These are phyloP conservation scores for Clathrus columnatus DNA, from an alignment of 768 basidiomycete species.

Conservation along the genomic window DNA sequence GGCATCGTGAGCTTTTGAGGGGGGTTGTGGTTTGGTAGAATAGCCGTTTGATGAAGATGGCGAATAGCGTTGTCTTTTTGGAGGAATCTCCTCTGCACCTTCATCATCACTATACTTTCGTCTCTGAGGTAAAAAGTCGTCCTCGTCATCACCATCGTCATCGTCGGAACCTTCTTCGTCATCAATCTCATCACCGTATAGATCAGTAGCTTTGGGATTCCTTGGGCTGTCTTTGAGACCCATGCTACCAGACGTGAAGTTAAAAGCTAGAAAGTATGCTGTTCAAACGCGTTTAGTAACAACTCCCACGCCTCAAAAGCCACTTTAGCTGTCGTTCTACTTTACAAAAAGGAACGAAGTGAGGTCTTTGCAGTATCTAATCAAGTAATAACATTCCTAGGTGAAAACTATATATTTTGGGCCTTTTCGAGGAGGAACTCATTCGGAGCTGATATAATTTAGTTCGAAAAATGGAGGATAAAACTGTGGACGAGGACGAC, in stretches of 20 bases:
- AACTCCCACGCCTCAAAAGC: too few species aligned
- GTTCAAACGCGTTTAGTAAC: too few species aligned
- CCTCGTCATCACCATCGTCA: slow-evolving; percentile 24
- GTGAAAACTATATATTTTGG: too few species aligned
- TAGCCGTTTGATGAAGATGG: slow-evolving; percentile 23
- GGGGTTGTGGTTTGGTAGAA: slow-evolving; percentile 17
- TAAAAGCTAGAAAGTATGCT: too few species aligned
- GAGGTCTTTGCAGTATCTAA: too few species aligned
- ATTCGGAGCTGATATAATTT: not conserved
- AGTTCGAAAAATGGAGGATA: not conserved
- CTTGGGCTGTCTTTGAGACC: not conserved
- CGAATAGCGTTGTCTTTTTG: slow-evolving; percentile 31
- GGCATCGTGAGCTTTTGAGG: slow-evolving; percentile 18
- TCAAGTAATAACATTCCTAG: too few species aligned
- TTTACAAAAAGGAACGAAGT: too few species aligned
- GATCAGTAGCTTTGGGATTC: not conserved
- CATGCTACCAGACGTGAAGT: not conserved
- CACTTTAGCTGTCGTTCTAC: too few species aligned
- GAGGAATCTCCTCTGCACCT: slow-evolving; percentile 17
- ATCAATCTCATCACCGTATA: slow-evolving; percentile 4
- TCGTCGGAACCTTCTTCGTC: slow-evolving; percentile 14
- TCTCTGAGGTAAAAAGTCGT: slow-evolving; percentile 14
- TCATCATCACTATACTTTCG: slow-evolving; percentile 7
- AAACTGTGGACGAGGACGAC: slow-evolving; percentile 30
- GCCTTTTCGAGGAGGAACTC: too few species aligned